Percentiles rank a stretch among this genome's conserved stretches.
Evolutionary conservation across 2,329 filamentous ascomycete genomes (phyloP).

Genomic region (Paradendryphiella salina): DNA sequence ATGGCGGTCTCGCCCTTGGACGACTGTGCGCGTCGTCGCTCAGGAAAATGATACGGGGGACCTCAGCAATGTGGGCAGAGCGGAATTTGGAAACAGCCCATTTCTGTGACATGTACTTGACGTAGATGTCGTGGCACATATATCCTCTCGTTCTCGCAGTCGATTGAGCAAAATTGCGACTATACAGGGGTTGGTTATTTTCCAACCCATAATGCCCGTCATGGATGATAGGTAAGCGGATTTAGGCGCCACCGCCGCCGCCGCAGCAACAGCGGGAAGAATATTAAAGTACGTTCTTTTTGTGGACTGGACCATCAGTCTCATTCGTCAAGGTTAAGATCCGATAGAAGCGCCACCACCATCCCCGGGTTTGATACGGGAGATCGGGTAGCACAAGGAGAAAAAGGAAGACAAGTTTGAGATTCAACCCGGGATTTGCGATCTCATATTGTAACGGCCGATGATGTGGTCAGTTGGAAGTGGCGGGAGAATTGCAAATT

Average conservation of each 20-base stretch:
- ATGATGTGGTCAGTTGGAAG: neutral
- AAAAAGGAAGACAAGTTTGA: constrained; percentile 2
- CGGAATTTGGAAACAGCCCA: neutral
- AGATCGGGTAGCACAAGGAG: constrained; percentile 15
- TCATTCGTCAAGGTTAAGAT: constrained; percentile 13
- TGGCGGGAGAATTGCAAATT: neutral
- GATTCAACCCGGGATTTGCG: neutral
- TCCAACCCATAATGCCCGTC: neutral
- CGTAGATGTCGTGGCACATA: neutral
- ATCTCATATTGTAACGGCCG: neutral
- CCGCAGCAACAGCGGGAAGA: constrained; percentile 4
- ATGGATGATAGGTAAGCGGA: constrained; percentile 9
- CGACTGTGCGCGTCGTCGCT: neutral
- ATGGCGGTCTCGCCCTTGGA: neutral
- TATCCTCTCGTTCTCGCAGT: neutral
- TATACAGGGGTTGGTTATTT: neutral
- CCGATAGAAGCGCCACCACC: constrained; percentile 17
- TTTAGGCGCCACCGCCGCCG: constrained; percentile 6
- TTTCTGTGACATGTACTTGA: neutral
- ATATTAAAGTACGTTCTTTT: constrained; percentile 11
- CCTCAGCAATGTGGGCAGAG: neutral
- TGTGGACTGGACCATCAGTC: constrained; percentile 16
- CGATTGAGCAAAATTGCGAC: neutral
- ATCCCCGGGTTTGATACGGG: constrained; percentile 11
- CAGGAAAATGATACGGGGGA: neutral